A percentile compares a stretch with the other conserved stretches of the same genome.
phyloP scores from a whole-genome alignment of 768 basidiomycete species.

The Rhodotorula toruloides region DNA sequence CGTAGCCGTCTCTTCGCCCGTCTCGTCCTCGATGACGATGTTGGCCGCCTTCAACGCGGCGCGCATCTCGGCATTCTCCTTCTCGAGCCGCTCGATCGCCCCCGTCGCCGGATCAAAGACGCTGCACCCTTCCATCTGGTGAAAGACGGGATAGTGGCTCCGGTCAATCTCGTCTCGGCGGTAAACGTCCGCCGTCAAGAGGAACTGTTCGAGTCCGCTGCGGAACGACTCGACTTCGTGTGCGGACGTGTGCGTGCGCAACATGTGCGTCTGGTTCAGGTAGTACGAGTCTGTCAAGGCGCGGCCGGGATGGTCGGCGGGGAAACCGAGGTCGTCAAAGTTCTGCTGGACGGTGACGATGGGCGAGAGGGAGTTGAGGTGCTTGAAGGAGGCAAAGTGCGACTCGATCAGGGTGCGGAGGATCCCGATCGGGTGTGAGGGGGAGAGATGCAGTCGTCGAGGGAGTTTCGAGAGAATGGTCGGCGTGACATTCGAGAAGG shows the following conservation, averaged over 20 bases:
- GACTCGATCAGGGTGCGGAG: slow-evolving; percentile 69
- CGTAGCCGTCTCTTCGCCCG: slow-evolving; percentile 57
- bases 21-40: slow-evolving; percentile 81
- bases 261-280: slow-evolving; percentile 80
- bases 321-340: slow-evolving; percentile 95
- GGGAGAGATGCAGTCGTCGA: slow-evolving; percentile 66
- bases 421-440: slow-evolving; percentile 77
- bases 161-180: slow-evolving; percentile 95
- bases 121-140: slow-evolving; percentile 92
- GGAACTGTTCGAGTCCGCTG: slow-evolving; percentile 68
- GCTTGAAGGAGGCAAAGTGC: slow-evolving; percentile 69
- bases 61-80: slow-evolving; percentile 62
- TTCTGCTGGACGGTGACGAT: slow-evolving; percentile 85
- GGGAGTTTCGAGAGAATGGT: slow-evolving; percentile 77
- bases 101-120: slow-evolving; percentile 56
- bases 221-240: slow-evolving; percentile 89
- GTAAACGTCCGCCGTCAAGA: slow-evolving; percentile 94
- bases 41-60: slow-evolving; percentile 62
- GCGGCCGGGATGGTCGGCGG: slow-evolving; percentile 86
- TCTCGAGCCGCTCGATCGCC: slow-evolving; percentile 58
- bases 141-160: slow-evolving; percentile 95
- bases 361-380: slow-evolving; percentile 60
- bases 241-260: slow-evolving; percentile 96
- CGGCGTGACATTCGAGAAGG: slow-evolving; percentile 74
- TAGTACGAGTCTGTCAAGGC: slow-evolving; percentile 91